Conservation (phyloP, 495 filamentous ascomycete genomes). For the Terfezia boudieri region DNA sequence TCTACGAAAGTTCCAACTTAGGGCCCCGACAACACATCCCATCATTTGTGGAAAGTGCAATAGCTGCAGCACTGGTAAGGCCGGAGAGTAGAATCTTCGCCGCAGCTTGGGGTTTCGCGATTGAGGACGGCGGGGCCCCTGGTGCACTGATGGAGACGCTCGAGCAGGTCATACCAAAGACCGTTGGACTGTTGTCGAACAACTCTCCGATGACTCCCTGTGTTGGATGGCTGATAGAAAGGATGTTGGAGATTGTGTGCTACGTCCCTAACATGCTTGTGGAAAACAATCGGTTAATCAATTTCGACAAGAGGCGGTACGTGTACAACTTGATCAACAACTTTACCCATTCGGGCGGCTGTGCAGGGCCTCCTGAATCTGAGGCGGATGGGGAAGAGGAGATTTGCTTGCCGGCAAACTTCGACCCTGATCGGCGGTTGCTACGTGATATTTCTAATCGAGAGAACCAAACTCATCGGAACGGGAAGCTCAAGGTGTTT, state of each 20-base stretch:
- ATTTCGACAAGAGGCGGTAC: slow-evolving; percentile 20
- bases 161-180: slow-evolving; percentile 17
- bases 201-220: slow-evolving; percentile 17
- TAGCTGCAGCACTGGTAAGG: slow-evolving; percentile 16
- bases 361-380: slow-evolving; percentile 1
- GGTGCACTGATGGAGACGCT: slow-evolving; percentile 13
- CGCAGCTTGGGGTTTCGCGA: slow-evolving; percentile 17
- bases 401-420: slow-evolving; percentile 1
- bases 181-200: slow-evolving; percentile 3
- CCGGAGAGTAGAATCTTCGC: slow-evolving; percentile 18
- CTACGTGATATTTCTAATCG: slow-evolving; percentile 14
- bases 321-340: slow-evolving; percentile 22
- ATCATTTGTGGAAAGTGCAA: slow-evolving; percentile 19
- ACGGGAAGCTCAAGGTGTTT: slow-evolving; percentile 16
- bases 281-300: slow-evolving; percentile 20
- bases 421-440: slow-evolving; percentile 10
- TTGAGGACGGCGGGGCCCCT: slow-evolving; percentile 5
- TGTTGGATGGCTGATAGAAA: slow-evolving; percentile 19
- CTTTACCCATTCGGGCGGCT: slow-evolving; percentile 14
- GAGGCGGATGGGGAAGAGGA: neutral
- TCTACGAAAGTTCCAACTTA: slow-evolving; percentile 11
- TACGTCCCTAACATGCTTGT: slow-evolving; percentile 22
- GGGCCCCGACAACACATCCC: slow-evolving; percentile 17
- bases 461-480: slow-evolving; percentile 14
- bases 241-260: slow-evolving; percentile 19